Conservation (phyloP, 257 asterid species). For the Mitragyna speciosa region DNA sequence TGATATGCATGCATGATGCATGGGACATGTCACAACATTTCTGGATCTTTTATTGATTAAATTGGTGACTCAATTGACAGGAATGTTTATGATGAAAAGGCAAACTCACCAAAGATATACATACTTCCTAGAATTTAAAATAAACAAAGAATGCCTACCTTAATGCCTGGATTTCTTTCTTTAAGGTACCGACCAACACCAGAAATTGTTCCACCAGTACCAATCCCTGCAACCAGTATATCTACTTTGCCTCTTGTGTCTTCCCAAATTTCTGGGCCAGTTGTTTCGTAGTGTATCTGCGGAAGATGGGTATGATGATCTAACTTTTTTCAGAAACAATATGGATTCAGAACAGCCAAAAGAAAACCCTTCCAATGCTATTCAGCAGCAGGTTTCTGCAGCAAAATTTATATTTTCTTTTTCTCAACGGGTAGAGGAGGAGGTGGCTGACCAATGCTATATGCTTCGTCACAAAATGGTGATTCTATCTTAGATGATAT, state of each 20-base stretch:
- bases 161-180: conserved; percentile 61
- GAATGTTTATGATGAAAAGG: not conserved
- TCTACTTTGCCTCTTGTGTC: conserved; percentile 94
- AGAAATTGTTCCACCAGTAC: conserved; percentile 95
- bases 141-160: conserved; percentile 42
- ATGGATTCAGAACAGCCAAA: not conserved
- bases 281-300: conserved; percentile 94
- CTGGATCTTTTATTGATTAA: not conserved
- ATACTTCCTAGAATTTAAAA: not conserved
- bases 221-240: conserved; percentile 96
- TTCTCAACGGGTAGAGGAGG: not conserved
- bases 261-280: conserved; percentile 99
- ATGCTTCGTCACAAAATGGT: not conserved
- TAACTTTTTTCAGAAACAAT: not conserved
- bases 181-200: conserved; percentile 92
- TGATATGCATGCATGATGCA: not conserved
- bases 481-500: not conserved
- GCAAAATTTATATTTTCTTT: not conserved
- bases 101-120: not conserved
- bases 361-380: not conserved
- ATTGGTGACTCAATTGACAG: not conserved
- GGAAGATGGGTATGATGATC: conserved; percentile 11
- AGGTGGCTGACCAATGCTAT: not conserved
- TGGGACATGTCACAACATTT: not conserved
- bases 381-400: not conserved